These are phyloP conservation scores for Arctostaphylos glauca DNA, from an alignment of 148 eudicot species.

Conservation along the genomic window DNA sequence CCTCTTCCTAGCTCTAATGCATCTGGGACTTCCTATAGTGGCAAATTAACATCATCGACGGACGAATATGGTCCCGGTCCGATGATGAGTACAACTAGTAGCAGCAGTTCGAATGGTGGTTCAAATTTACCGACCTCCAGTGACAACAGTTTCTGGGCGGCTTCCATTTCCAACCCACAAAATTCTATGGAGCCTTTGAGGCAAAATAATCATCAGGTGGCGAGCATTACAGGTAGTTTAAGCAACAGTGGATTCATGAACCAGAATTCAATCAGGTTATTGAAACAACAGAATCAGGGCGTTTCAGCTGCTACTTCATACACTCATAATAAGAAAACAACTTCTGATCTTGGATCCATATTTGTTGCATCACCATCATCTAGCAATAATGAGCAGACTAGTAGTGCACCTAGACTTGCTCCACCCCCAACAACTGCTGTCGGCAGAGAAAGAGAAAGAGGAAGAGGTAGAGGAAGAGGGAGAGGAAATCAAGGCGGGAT, in stretches of 20 bases:
- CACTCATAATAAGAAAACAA: constrained; percentile 30
- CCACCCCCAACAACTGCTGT: constrained; percentile 87
- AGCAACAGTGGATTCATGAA: constrained; percentile 29
- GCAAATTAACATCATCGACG: constrained; percentile 29
- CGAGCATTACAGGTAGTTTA: constrained; percentile 28
- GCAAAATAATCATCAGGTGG: constrained; percentile 44
- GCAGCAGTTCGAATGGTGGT: constrained; percentile 24
- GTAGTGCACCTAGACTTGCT: constrained; percentile 65
- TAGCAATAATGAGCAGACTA: constrained; percentile 42
- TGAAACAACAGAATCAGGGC: constrained; percentile 59
- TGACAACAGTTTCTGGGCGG: constrained; percentile 39
- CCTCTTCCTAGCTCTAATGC: constrained; percentile 23
- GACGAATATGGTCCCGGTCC: constrained; percentile 32
- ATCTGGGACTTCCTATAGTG: constrained; percentile 37
- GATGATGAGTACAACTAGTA: constrained; percentile 16
- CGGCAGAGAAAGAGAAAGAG: constrained; percentile 79
- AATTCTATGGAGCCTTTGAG: constrained; percentile 32
- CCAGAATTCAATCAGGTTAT: constrained; percentile 46
- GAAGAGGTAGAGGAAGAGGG: constrained; percentile 62
- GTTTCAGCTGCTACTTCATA: constrained; percentile 27
- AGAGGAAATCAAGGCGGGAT: constrained; percentile 62
- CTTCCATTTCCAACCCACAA: constrained; percentile 21
- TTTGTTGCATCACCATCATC: constrained; percentile 39
- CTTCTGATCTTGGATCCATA: constrained; percentile 63
- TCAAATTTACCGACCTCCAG: constrained; percentile 29